phyloP scores from a whole-genome alignment of 2,329 filamentous ascomycete genomes.

The Neonectria sp. region DNA sequence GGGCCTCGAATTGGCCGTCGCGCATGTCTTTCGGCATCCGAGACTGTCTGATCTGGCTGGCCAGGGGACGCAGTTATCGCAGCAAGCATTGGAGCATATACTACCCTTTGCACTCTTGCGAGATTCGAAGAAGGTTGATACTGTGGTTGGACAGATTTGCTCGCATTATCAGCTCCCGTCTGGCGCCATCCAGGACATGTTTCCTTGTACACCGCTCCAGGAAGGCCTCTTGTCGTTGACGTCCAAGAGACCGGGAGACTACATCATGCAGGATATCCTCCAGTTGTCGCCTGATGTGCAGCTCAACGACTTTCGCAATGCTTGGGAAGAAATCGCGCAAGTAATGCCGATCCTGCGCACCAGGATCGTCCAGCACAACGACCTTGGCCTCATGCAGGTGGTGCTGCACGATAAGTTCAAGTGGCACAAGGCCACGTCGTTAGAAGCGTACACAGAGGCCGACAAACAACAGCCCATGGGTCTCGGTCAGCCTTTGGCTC shows the following conservation, averaged over 20 bases:
- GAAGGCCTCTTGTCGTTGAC: conserved; percentile 53
- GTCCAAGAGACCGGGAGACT: conserved; percentile 32
- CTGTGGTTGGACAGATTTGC: not conserved
- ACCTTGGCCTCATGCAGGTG: conserved; percentile 59
- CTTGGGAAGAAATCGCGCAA: conserved; percentile 30
- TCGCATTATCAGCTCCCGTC: not conserved
- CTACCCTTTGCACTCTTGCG: not conserved
- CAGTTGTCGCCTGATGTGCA: conserved; percentile 25
- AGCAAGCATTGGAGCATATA: not conserved
- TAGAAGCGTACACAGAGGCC: conserved; percentile 54
- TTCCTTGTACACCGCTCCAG: conserved; percentile 54
- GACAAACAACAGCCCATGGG: conserved; percentile 55
- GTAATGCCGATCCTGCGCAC: conserved; percentile 57
- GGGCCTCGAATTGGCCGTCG: conserved; percentile 59
- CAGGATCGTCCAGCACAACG: conserved; percentile 59
- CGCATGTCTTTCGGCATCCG: conserved; percentile 56
- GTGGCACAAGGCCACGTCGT: conserved; percentile 41
- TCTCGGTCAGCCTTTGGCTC: conserved; percentile 57
- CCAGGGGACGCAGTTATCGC: conserved; percentile 34
- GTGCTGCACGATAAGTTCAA: conserved; percentile 56
- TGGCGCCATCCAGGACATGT: conserved; percentile 49
- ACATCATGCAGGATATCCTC: conserved; percentile 35
- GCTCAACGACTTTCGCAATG: conserved; percentile 19
- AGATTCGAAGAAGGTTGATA: not conserved
- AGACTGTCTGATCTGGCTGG: not conserved